phyloP scores from a whole-genome alignment of 2,329 filamentous ascomycete genomes.

The Verticillium dahliae region DNA sequence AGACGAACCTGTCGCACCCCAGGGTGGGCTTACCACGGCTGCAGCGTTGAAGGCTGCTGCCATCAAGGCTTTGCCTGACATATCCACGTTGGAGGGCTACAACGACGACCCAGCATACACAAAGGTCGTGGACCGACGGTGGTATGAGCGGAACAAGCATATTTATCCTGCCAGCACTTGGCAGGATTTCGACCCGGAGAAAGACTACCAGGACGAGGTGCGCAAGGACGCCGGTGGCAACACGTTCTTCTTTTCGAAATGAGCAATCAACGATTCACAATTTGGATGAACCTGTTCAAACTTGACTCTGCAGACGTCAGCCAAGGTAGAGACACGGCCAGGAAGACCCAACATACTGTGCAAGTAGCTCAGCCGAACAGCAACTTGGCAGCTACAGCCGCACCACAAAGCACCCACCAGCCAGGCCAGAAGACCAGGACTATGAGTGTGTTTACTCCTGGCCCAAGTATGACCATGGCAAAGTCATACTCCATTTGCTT shows the following conservation, averaged over 20 bases:
- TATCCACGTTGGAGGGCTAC: constrained; percentile 63
- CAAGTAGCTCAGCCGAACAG: constrained; percentile 21
- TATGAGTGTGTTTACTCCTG: constrained; percentile 39
- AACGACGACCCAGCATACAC: constrained; percentile 73
- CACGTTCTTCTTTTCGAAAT: constrained; percentile 75
- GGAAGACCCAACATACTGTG: neutral
- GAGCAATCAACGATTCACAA: neutral
- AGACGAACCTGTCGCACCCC: constrained; percentile 9
- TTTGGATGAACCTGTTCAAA: neutral
- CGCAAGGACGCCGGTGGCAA: constrained; percentile 85
- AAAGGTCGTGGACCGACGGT: constrained; percentile 91
- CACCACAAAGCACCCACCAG: constrained; percentile 39
- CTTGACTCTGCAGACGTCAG: neutral
- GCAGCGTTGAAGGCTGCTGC: constrained; percentile 29
- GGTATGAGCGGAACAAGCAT: constrained; percentile 98
- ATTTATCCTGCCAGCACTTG: constrained; percentile 95
- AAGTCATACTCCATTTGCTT: constrained; percentile 46
- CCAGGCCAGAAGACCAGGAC: constrained; percentile 52
- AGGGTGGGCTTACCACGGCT: constrained; percentile 24
- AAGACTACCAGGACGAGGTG: constrained; percentile 72
- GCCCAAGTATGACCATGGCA: constrained; percentile 42
- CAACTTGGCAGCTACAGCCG: constrained; percentile 25
- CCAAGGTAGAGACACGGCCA: neutral
- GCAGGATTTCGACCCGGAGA: constrained; percentile 89
- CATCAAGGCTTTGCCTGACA: constrained; percentile 32